A percentile compares a stretch with the other conserved stretches of the same genome.
phyloP scores from a whole-genome alignment of 1,284 basidiomycete species.

The Rugosomyces carneus region DNA sequence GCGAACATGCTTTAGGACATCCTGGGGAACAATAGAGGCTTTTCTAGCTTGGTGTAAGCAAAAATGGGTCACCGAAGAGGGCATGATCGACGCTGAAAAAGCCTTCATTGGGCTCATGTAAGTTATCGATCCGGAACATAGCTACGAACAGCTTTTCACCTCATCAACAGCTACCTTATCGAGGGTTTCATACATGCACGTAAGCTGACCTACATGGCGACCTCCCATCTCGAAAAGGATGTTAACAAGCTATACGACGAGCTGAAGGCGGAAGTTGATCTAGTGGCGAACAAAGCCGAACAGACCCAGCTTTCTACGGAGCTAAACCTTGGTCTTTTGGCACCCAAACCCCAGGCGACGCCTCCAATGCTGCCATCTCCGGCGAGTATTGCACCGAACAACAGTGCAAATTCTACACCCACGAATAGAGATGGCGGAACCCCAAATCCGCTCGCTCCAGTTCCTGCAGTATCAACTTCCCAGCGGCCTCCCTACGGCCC shows the following conservation, averaged over 20 bases:
- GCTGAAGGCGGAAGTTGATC: conserved; percentile 35
- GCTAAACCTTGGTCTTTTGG: conserved; percentile 28
- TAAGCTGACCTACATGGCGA: conserved; percentile 44
- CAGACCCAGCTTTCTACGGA: conserved; percentile 29
- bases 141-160: conserved; percentile 22
- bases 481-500: conserved; percentile 25
- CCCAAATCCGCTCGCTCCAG: conserved; percentile 28
- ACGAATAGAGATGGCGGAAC: conserved; percentile 46
- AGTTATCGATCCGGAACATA: conserved; percentile 25
- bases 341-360: conserved; percentile 39
- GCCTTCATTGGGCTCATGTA: conserved; percentile 73
- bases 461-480: conserved; percentile 20
- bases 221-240: conserved; percentile 37
- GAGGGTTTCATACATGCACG: conserved; percentile 63
- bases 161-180: conserved; percentile 56
- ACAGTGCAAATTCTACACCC: conserved; percentile 71
- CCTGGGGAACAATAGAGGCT: conserved; percentile 58
- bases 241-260: conserved; percentile 34
- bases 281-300: conserved; percentile 42
- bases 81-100: conserved; percentile 61
- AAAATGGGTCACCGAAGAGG: conserved; percentile 59
- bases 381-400: conserved; percentile 53
- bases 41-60: conserved; percentile 62
- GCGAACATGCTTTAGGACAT: conserved; percentile 43
- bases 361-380: conserved; percentile 73